Base-by-base conservation (phyloP, 345 rosid species). In the Diplotaxis tenuifolia region DNA sequence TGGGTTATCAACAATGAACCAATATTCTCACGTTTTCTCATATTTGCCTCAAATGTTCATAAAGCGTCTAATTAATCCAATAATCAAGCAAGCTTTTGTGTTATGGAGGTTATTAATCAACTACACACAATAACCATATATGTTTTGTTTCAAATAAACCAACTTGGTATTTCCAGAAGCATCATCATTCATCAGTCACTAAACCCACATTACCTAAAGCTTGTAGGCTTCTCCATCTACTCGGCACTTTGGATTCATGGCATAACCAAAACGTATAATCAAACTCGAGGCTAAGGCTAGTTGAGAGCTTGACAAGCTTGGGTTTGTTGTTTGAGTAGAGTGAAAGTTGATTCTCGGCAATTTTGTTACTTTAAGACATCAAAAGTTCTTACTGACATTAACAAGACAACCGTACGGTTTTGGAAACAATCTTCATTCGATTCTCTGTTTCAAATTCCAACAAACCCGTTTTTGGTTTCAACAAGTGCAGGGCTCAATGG, bases 201-300 rank as follows among this genome's bases (percentile, higher is more conserved):
- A 68, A 36, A 25, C 47, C 21, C 0, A 75, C 75, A n/a, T 75
- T 54, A 36, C 78, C 50, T 23, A 50, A 75, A 53, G n/a, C 68
- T 75, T 75, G 62, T 75, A 75, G 31, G 68, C 78, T 12, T 67
- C 78, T 31, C 62, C 78, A 23, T 67, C 31, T 50, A 22, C 42
- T 59, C 78, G 72, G 66, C 15, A 74, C 21, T 20, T 66, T 49
- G 78, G 28, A n/a, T 16, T 31, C 78, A 19, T 60, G 66, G 21
- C 72, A 74, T 6, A 74, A 22, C 78, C 78, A 74, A 22, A 66
- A 53, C 11, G 67, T 58, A 1, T 53, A 74, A 58, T 67, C 72
- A 58, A 67, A 74, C 53, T 74, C 67, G 9, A 74, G 27, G 16
- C 14, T 31, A 38, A 74, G 62, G 59, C 40, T 40, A 58, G 21